Conservation (phyloP, 352 stramenopile species). For the Aphanomyces invadans region DNA sequence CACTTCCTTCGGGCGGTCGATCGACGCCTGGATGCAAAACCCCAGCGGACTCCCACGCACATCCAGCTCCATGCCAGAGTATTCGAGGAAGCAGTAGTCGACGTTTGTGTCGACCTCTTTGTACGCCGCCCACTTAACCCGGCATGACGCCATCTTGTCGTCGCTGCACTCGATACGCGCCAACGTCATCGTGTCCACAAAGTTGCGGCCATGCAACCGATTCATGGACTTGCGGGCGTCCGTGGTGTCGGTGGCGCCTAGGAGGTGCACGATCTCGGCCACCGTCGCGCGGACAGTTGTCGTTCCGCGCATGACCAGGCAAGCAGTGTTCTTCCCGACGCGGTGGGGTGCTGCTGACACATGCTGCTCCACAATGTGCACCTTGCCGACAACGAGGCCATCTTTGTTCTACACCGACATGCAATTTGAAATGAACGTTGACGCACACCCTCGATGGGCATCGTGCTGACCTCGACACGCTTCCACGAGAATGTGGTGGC, state of each 20-base stretch:
- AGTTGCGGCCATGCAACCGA: conserved; percentile 48
- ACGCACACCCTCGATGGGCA: too few species aligned
- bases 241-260: conserved; percentile 53
- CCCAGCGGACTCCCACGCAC: conserved; percentile 28
- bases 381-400: conserved; percentile 52
- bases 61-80: conserved; percentile 42
- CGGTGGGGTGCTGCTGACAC: not conserved
- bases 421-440: not conserved
- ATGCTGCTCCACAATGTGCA: conserved; percentile 46
- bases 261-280: conserved; percentile 52
- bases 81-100: conserved; percentile 78
- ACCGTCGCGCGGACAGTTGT: conserved; percentile 47
- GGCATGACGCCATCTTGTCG: not conserved
- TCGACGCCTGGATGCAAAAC: conserved; percentile 63
- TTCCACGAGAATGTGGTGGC: conserved; percentile 54
- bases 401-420: conserved; percentile 33
- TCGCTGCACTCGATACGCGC: conserved; percentile 36
- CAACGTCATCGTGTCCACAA: conserved; percentile 53
- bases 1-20: conserved; percentile 51
- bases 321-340: conserved; percentile 30
- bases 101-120: conserved; percentile 36
- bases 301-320: conserved; percentile 54
- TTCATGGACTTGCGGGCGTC: conserved; percentile 60
- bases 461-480: conserved; percentile 31
- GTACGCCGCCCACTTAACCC: conserved; percentile 69